phyloP scores from a whole-genome alignment of 2,329 filamentous ascomycete genomes.

The Fusarium incarnatum region DNA sequence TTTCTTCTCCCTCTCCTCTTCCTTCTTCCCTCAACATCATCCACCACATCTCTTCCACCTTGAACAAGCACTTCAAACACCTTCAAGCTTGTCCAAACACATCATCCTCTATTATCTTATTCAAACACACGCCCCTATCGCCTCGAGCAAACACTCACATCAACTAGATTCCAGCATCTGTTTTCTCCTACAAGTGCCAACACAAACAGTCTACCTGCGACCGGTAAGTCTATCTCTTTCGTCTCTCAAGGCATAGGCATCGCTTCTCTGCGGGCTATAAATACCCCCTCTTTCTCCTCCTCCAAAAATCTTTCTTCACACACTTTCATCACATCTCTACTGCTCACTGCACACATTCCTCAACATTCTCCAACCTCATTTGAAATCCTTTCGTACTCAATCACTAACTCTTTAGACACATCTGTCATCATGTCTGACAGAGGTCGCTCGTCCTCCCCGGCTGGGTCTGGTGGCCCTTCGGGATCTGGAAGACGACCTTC shows the following conservation, averaged over 20 bases:
- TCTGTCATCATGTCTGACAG: slow-evolving; percentile 50
- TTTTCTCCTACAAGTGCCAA: neutral
- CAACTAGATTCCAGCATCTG: slow-evolving; percentile 14
- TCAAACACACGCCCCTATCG: neutral
- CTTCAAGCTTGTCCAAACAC: slow-evolving; percentile 4
- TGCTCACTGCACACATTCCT: neutral
- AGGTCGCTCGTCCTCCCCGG: slow-evolving; percentile 46
- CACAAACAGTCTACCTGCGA: slow-evolving; percentile 4
- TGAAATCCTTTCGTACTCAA: neutral
- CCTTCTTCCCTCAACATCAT: slow-evolving; percentile 26
- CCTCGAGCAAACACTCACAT: slow-evolving; percentile 15
- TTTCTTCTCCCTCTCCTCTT: slow-evolving; percentile 11
- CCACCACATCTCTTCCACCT: slow-evolving; percentile 19
- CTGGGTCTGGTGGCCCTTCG: slow-evolving; percentile 30
- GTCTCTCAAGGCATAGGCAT: neutral
- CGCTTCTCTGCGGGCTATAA: slow-evolving; percentile 1
- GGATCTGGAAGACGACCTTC: slow-evolving; percentile 32
- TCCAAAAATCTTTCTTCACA: neutral
- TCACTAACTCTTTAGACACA: slow-evolving; percentile 12
- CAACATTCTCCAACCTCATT: slow-evolving; percentile 4
- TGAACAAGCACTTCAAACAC: slow-evolving; percentile 9
- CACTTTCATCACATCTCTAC: neutral
- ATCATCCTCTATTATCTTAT: neutral
- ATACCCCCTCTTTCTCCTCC: neutral
- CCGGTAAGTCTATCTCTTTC: slow-evolving; percentile 20